Evolutionary conservation across 2,329 filamentous ascomycete species (phyloP), one percentile per base, ranked within the genome.

Genomic region (Monilinia laxa): DNA sequence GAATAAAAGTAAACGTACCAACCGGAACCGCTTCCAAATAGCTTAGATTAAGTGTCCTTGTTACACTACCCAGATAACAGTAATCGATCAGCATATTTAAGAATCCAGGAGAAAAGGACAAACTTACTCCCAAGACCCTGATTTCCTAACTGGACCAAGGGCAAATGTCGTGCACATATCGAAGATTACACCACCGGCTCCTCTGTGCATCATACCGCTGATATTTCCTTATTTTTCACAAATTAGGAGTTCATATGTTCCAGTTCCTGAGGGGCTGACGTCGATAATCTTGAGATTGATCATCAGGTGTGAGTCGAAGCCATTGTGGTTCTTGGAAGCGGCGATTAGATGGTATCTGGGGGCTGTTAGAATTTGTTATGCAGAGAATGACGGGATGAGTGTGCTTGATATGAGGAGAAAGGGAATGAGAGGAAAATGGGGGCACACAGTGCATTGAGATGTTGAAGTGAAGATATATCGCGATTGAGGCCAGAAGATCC

Each of bases 141-240:
- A 80, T 47, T 75, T 77, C 6, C 81, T 77, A 16, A 84, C 62
- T 1, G 82, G 81, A 52, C 81, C 82, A 23, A 85, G 74, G 0
- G 82, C 81, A 16, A 78, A 78, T 0, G 81, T 83, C 5, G 82
- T 84, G 65, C 80, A 79, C 75, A 86, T 82, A 71, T 87, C 85
- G 68, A 84, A 84, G 54, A 85, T 82, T 6, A 83, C 76, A 0
- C 82, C 80, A 2, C 82, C 82, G 2, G 82, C 83, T 9, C 83
- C 83, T 25, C 84, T 84, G 71, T 86, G 84, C 69, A 86, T 78
- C 42, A 80, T 81, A 1, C 78, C 78, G 42, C 78, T 77, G 55
- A 78, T 72, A 73, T 85, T 85, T 68, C 79, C 79, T 63, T 84
- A 80, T 57, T 75, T 73, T 14, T 73, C 71, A 12, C 80, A 77